Percentiles rank a stretch among this genome's conserved stretches.
Evolutionary conservation across 345 rosid species (phyloP).

Genomic region (Sonneratia caseolaris): DNA sequence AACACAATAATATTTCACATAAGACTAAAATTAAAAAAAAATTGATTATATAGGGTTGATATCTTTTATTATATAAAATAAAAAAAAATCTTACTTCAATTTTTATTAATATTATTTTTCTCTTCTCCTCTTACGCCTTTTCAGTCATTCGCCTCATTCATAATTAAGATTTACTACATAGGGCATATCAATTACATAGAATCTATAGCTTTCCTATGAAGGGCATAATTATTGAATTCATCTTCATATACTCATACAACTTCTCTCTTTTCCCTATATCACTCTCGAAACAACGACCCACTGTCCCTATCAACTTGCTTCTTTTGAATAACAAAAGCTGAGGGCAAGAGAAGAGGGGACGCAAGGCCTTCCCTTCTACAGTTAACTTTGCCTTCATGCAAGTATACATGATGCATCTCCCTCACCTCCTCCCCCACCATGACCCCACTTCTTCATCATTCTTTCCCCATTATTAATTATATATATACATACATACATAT

Average conservation of each 20-base stretch:
- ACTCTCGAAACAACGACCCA: conserved; percentile 5
- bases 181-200: not conserved
- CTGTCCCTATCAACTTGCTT: conserved; percentile 8
- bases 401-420: conserved; percentile 14
- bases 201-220: not conserved
- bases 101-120: no score
- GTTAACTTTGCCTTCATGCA: conserved; percentile 26
- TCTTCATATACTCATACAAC: not conserved
- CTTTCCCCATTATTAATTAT: not conserved
- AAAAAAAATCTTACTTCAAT: no score
- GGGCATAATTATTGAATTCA: not conserved
- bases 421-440: conserved; percentile 7
- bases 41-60: no score
- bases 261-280: not conserved
- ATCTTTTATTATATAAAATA: no score
- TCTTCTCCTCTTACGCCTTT: no score
- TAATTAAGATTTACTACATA: not conserved
- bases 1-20: no score
- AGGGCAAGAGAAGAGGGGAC: conserved; percentile 10
- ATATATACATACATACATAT: no score
- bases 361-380: conserved; percentile 25
- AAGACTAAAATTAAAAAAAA: no score
- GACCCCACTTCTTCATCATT: not conserved
- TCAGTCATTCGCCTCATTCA: no score
- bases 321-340: conserved; percentile 20